A percentile compares a stretch with the other conserved stretches of the same genome.
Evolutionary conservation across 306 rosid genomes (phyloP).

Genomic region (Morella rubra): DNA sequence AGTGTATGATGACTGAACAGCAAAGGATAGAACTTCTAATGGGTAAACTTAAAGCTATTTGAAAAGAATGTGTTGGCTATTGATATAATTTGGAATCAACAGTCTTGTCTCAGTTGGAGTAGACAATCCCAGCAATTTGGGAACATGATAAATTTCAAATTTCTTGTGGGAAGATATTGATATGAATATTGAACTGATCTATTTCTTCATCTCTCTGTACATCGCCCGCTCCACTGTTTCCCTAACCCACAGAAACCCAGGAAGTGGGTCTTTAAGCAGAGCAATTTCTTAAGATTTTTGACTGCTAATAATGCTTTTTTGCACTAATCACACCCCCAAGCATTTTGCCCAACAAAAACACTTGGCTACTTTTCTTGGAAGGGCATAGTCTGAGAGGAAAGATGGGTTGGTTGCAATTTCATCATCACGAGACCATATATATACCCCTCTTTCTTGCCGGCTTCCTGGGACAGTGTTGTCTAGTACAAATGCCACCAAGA

Average conservation of each 20-base stretch:
- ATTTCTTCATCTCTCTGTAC: not conserved
- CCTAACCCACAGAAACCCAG: slow-evolving; percentile 9
- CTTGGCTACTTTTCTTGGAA: slow-evolving; percentile 52
- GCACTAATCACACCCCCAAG: slow-evolving; percentile 41
- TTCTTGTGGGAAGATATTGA: slow-evolving; percentile 10
- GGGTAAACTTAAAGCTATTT: not conserved
- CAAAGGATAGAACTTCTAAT: not conserved
- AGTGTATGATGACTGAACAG: no score
- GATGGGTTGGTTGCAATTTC: slow-evolving; percentile 62
- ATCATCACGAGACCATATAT: slow-evolving; percentile 60
- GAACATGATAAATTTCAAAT: slow-evolving; percentile 11
- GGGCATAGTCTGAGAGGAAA: slow-evolving; percentile 57
- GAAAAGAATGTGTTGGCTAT: not conserved
- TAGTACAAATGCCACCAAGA: slow-evolving; percentile 66
- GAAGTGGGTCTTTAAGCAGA: not conserved
- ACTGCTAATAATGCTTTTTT: not conserved
- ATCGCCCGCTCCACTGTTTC: slow-evolving; percentile 1
- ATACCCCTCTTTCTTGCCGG: slow-evolving; percentile 80
- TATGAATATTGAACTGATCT: not conserved
- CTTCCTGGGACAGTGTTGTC: slow-evolving; percentile 91
- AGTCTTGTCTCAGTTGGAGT: not conserved
- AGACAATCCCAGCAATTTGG: not conserved
- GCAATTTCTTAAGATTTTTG: not conserved
- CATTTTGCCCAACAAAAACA: slow-evolving; percentile 52
- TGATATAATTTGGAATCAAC: slow-evolving; percentile 11